These are phyloP conservation scores for Botrytis galanthina DNA, from an alignment of 2,329 filamentous ascomycete genomes.

Conservation along the genomic window DNA sequence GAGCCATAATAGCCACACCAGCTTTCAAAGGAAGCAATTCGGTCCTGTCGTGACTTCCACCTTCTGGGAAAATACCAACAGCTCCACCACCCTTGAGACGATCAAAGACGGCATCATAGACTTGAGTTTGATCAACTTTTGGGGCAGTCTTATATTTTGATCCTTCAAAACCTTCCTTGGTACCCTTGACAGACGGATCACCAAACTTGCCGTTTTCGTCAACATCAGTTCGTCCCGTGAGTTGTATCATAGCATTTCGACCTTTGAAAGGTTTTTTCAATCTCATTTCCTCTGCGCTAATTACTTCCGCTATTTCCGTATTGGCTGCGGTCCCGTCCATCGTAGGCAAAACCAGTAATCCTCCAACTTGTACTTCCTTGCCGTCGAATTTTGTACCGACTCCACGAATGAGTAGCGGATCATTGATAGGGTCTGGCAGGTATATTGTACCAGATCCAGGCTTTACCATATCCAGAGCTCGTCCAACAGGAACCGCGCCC, in stretches of 20 bases:
- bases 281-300: conserved; percentile 75
- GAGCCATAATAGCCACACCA: conserved; percentile 95
- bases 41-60: conserved; percentile 91
- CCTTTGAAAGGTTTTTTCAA: conserved; percentile 87
- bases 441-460: conserved; percentile 78
- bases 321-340: conserved; percentile 75
- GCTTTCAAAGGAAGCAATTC: conserved; percentile 88
- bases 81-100: conserved; percentile 79
- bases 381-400: conserved; percentile 79
- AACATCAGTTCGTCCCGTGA: conserved; percentile 77
- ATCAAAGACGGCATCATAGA: conserved; percentile 89
- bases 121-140: conserved; percentile 88
- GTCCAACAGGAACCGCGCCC: conserved; percentile 87
- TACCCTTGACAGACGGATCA: conserved; percentile 22
- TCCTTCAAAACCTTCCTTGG: conserved; percentile 60
- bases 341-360: conserved; percentile 82
- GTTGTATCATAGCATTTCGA: conserved; percentile 69
- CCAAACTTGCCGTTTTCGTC: conserved; percentile 53
- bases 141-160: conserved; percentile 84
- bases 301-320: conserved; percentile 78
- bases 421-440: conserved; percentile 80
- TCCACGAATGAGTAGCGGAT: conserved; percentile 61
- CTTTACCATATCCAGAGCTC: conserved; percentile 86
- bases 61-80: conserved; percentile 95
- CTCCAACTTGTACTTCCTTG: conserved; percentile 68